Evolutionary conservation across 2,329 filamentous ascomycete species (phyloP).

Genomic region (Lecanosticta acicola): DNA sequence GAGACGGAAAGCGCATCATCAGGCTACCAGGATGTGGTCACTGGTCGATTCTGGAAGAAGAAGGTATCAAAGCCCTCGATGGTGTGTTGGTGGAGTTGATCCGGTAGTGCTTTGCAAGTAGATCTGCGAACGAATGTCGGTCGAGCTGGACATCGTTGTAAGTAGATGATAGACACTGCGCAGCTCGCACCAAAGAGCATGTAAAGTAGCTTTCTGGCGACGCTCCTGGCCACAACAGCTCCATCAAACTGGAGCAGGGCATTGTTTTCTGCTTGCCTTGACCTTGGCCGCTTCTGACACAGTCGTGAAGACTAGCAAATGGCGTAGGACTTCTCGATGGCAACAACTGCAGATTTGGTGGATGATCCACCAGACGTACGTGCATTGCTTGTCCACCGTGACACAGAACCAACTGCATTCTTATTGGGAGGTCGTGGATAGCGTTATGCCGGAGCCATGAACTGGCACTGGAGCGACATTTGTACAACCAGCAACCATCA

Average conservation of each 20-base stretch:
- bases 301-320: too few species aligned
- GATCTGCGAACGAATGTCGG: too few species aligned
- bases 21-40: slow-evolving; percentile 48
- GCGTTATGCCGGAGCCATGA: slow-evolving; percentile 17
- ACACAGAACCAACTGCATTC: slow-evolving; percentile 7
- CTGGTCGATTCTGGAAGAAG: slow-evolving; percentile 48
- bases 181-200: too few species aligned
- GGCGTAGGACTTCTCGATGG: not conserved
- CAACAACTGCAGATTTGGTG: not conserved
- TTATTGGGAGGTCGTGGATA: slow-evolving; percentile 3
- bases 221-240: too few species aligned
- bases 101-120: too few species aligned
- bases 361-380: not conserved
- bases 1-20: slow-evolving; percentile 32
- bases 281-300: too few species aligned
- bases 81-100: not conserved
- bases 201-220: too few species aligned
- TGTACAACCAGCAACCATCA: slow-evolving; percentile 16
- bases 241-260: too few species aligned
- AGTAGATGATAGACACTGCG: too few species aligned
- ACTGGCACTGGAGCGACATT: slow-evolving; percentile 14
- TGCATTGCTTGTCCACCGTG: slow-evolving; percentile 1
- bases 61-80: slow-evolving; percentile 14
- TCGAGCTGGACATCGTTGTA: too few species aligned
- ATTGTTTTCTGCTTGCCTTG: too few species aligned